phyloP scores from a whole-genome alignment of 2,329 filamentous ascomycete species.

The Bipolaris victoriae region DNA sequence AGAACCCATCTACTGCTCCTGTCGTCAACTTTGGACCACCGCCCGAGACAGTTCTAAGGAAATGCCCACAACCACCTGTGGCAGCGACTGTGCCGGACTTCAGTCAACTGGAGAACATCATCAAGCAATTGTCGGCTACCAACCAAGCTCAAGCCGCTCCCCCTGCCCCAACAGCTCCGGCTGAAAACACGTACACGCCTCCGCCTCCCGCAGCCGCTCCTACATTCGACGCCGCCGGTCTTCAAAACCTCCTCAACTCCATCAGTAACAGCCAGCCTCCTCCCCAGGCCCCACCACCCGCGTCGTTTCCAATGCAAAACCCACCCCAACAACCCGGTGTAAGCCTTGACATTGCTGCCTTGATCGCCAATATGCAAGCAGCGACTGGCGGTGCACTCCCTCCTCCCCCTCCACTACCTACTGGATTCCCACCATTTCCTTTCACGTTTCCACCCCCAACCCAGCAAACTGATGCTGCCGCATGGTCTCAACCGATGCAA shows the following conservation, averaged over 20 bases:
- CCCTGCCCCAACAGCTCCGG: constrained; percentile 18
- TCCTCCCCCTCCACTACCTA: constrained; percentile 34
- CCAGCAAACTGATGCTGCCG: constrained; percentile 15
- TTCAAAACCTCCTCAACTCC: constrained; percentile 40
- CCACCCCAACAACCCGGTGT: constrained; percentile 24
- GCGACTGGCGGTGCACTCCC: constrained; percentile 25
- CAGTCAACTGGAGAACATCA: constrained; percentile 35
- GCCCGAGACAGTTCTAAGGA: constrained; percentile 31
- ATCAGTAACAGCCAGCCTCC: constrained; percentile 20
- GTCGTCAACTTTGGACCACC: constrained; percentile 50
- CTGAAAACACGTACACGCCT: constrained; percentile 28
- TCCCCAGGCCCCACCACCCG: constrained; percentile 22
- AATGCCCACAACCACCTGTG: constrained; percentile 28
- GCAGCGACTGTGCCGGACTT: constrained; percentile 29
- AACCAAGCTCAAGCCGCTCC: constrained; percentile 12
- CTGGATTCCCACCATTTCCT: constrained; percentile 26
- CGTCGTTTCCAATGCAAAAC: constrained; percentile 16
- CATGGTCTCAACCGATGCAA: constrained; percentile 25
- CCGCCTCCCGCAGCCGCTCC: constrained; percentile 24
- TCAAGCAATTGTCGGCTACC: constrained; percentile 34
- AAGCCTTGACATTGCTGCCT: constrained; percentile 29
- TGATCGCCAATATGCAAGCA: constrained; percentile 34
- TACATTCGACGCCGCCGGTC: constrained; percentile 33
- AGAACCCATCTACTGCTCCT: constrained; percentile 16
- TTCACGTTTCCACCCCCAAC: constrained; percentile 25